Conservation (phyloP, 2,329 filamentous ascomycete genomes). For the Exutisphaerella laricina region DNA sequence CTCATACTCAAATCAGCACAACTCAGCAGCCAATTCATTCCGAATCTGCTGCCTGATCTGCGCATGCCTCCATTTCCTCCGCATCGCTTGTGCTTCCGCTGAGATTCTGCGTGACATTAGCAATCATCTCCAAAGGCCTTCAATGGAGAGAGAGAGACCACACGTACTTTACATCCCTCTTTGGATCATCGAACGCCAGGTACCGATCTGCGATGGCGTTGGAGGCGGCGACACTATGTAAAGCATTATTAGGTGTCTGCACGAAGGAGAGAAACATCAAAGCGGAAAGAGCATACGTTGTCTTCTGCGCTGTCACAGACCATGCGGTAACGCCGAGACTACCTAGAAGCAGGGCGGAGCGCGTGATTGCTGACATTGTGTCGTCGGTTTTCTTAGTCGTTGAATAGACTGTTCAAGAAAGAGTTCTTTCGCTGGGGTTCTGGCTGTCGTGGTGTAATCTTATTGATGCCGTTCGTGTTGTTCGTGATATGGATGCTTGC, state of each 20-base stretch:
- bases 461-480: background rate
- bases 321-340: background rate
- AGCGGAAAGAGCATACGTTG: background rate
- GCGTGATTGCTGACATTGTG: background rate
- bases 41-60: slow-evolving; percentile 5
- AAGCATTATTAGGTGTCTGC: too few relatives aligned
- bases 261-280: too few relatives aligned
- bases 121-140: too few relatives aligned
- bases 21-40: slow-evolving; percentile 4
- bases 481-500: background rate
- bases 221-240: slow-evolving; percentile 3
- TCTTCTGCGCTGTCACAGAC: background rate
- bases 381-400: background rate
- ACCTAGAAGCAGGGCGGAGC: background rate
- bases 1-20: slow-evolving; percentile 4
- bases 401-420: background rate
- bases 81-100: background rate
- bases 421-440: background rate
- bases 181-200: slow-evolving; percentile 3
- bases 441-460: too few relatives aligned
- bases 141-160: too few relatives aligned
- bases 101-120: too few relatives aligned
- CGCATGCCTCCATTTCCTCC: slow-evolving; percentile 5
- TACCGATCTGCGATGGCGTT: slow-evolving; percentile 7
- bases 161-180: background rate